Evolutionary conservation across 768 basidiomycete species (phyloP).

Genomic region (Lentinula sp.): DNA sequence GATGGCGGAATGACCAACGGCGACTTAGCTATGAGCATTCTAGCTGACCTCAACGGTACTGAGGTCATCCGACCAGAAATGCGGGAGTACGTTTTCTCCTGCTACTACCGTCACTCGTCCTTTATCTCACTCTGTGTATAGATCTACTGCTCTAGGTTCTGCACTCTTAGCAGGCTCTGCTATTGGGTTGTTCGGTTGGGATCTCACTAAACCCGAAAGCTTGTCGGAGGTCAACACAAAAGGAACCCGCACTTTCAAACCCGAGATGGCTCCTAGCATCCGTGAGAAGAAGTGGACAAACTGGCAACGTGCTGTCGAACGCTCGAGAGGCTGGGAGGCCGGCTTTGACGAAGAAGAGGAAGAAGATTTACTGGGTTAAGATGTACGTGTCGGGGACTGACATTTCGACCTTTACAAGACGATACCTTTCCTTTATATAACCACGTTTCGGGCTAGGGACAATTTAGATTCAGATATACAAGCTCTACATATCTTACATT

Average conservation of each 20-base stretch:
- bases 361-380: background rate
- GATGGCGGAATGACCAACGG: conserved; percentile 98
- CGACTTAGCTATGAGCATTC: conserved; percentile 78
- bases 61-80: conserved; percentile 90
- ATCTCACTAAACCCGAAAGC: conserved; percentile 79
- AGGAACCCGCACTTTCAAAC: conserved; percentile 66
- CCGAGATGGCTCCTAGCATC: conserved; percentile 45
- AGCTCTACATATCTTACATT: background rate
- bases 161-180: conserved; percentile 91
- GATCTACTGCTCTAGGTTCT: conserved; percentile 95
- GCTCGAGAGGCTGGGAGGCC: conserved; percentile 74
- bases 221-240: conserved; percentile 82
- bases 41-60: conserved; percentile 89
- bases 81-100: conserved; percentile 69
- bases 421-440: background rate
- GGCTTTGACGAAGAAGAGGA: background rate
- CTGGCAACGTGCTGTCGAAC: conserved; percentile 88
- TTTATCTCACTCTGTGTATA: conserved; percentile 19
- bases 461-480: background rate
- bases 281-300: conserved; percentile 63
- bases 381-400: background rate
- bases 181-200: conserved; percentile 87
- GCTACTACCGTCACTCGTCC: background rate
- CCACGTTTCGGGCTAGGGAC: background rate
- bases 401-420: background rate